Percentiles rank a stretch among this genome's conserved stretches.
Evolutionary conservation across 768 basidiomycete genomes (phyloP).

Genomic region (Rhodotorula paludigena): DNA sequence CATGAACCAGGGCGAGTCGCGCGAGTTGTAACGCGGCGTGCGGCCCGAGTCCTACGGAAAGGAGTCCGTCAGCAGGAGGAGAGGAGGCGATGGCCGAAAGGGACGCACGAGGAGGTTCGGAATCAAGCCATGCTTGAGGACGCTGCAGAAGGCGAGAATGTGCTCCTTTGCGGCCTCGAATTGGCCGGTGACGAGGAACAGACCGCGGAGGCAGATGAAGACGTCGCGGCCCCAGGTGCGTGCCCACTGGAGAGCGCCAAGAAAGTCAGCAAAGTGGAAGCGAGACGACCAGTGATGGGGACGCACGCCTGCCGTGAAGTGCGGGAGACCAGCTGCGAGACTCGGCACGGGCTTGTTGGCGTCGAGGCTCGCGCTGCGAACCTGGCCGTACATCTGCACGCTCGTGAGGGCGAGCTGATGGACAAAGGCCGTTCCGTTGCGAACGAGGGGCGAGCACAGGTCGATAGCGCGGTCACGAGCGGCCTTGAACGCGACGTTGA

Average conservation of each 20-base stretch:
- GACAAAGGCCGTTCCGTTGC: constrained; percentile 77
- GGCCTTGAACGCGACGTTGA: constrained; percentile 88
- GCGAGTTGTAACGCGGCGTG: constrained; percentile 67
- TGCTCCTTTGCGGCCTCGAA: constrained; percentile 78
- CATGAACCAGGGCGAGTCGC: constrained; percentile 99
- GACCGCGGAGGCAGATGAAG: constrained; percentile 53
- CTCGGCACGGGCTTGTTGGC: constrained; percentile 61
- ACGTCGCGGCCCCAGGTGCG: constrained; percentile 85
- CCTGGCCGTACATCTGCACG: constrained; percentile 74
- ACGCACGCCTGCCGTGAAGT: constrained; percentile 66
- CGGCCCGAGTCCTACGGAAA: constrained; percentile 30
- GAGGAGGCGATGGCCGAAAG: constrained; percentile 5
- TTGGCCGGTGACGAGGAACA: constrained; percentile 89
- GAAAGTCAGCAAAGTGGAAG: constrained; percentile 4
- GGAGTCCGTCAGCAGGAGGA: not conserved
- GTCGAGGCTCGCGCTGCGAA: constrained; percentile 83
- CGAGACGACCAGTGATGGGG: no score
- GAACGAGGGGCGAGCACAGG: constrained; percentile 80
- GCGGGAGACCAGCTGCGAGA: constrained; percentile 89
- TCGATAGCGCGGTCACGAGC: constrained; percentile 76
- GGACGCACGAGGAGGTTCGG: constrained; percentile 91
- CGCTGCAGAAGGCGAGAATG: constrained; percentile 78
- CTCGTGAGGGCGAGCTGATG: constrained; percentile 74
- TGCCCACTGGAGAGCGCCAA: constrained; percentile 59
- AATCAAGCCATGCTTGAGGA: constrained; percentile 89